Base-by-base conservation (phyloP, 345 rosid genomes). In the Orychophragmus violaceus region DNA sequence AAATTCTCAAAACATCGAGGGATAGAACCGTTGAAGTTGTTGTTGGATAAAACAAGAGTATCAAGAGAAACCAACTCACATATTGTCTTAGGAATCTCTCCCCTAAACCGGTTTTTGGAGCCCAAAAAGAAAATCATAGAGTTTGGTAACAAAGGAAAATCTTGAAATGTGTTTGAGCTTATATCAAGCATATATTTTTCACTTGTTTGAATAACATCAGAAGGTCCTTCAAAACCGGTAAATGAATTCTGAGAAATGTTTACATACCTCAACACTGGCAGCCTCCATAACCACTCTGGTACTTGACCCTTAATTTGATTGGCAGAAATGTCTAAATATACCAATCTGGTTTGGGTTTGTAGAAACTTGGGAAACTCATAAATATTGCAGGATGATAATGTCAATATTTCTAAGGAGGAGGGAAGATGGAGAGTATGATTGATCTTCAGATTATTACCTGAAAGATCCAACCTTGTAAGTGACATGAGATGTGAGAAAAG, bases 1-100 rank as follows among this genome's bases (percentile, higher is more conserved):
- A 68, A 21, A 2, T 54, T 53, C 17, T 27, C 8, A 4, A 76
- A 39, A 61, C 78, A 79, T 16, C 5, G 41, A 8, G 80, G 78
- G 46, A 76, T 21, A 5, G 16, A 33, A 11, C 78, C 78, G 9
- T 4, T 69, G 30, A 79, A 56, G 44, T 76, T 72, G 66, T 72
- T 79, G 54, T 57, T 13, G 12, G 75, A 71, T 30, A 74, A 5
- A 56, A 37, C 78, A 23, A 76, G 76, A 24, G 6, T 7, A 0
- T 13, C 0, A 19, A 70, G 63, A 8, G 0, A 1, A 22, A 2
- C 18, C 23, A 42, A 10, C 16, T 35, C 16, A 7, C 71, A 74
- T 5, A 73, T 39, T 11, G 0, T 0, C 4, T 9, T 22, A 2
- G 75, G 65, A 33, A 80, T 60, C 41, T 69, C 66, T 27, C 68